Conservation (phyloP, 768 basidiomycete genomes). For the Leccinum subtestaceum region DNA sequence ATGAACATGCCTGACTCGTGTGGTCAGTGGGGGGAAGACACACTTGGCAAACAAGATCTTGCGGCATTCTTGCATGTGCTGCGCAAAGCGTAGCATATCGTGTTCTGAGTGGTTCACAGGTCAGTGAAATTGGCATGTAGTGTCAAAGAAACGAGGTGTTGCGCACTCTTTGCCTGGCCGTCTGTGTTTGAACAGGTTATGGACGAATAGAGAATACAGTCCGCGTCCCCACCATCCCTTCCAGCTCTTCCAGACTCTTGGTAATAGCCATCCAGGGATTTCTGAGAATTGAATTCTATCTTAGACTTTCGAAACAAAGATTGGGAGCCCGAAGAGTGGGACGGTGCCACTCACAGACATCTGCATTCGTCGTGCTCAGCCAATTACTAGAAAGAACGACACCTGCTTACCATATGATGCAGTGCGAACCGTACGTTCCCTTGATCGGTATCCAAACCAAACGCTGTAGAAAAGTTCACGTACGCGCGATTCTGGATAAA, state of each 20-base stretch:
- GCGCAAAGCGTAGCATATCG: constrained; percentile 77
- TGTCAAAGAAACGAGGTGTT: constrained; percentile 9
- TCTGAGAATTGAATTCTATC: constrained; percentile 39
- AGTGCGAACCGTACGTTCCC: constrained; percentile 85
- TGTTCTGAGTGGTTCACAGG: constrained; percentile 47
- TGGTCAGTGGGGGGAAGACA: constrained; percentile 27
- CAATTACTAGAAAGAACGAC: not conserved
- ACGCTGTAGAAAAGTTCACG: constrained; percentile 45
- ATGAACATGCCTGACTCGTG: constrained; percentile 1
- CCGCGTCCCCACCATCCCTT: constrained; percentile 80
- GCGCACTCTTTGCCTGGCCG: constrained; percentile 59
- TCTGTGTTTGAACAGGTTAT: constrained; percentile 58
- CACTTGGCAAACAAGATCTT: constrained; percentile 82
- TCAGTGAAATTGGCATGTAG: constrained; percentile 1
- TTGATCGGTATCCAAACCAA: constrained; percentile 90
- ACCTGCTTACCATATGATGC: constrained; percentile 77
- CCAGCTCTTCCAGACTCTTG: constrained; percentile 96
- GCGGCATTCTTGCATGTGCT: constrained; percentile 73
- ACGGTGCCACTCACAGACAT: constrained; percentile 37
- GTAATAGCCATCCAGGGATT: constrained; percentile 89
- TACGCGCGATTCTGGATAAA: not conserved
- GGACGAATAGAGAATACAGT: constrained; percentile 81
- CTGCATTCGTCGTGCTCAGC: constrained; percentile 24
- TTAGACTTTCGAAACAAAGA: not conserved
- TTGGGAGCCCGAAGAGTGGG: no score